Evolutionary conservation across 2,329 filamentous ascomycete species (phyloP).

Genomic region (Penicillium vulpinum): DNA sequence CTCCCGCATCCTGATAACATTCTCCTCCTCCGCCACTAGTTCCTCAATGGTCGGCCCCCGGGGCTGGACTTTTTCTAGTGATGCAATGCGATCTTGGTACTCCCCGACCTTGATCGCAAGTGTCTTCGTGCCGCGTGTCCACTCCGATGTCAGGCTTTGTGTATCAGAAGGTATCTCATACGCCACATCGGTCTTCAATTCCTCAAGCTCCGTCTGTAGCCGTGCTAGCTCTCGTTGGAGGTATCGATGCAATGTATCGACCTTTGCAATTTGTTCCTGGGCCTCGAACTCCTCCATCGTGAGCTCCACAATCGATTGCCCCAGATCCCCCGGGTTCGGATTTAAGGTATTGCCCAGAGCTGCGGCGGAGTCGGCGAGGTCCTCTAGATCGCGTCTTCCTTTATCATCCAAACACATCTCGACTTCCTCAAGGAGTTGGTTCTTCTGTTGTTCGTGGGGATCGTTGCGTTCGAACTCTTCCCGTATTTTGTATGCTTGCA

Average conservation of each 20-base stretch:
- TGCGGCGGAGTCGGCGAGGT: constrained; percentile 56
- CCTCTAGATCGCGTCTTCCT: constrained; percentile 57
- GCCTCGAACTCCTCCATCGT: constrained; percentile 55
- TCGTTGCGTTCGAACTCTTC: constrained; percentile 29
- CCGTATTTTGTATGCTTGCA: constrained; percentile 32
- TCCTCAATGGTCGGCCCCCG: constrained; percentile 48
- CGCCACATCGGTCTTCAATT: constrained; percentile 33
- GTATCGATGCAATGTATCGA: constrained; percentile 58
- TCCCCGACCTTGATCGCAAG: constrained; percentile 67
- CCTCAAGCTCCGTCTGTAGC: constrained; percentile 31
- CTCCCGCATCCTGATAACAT: constrained; percentile 58
- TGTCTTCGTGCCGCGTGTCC: constrained; percentile 69
- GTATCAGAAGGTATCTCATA: constrained; percentile 61
- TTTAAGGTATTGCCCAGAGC: constrained; percentile 51
- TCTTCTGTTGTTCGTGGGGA: constrained; percentile 32
- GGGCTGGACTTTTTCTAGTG: constrained; percentile 36
- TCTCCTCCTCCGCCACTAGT: constrained; percentile 59
- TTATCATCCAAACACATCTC: constrained; percentile 56
- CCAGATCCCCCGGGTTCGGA: constrained; percentile 53
- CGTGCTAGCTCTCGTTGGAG: constrained; percentile 53
- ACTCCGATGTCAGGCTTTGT: constrained; percentile 70
- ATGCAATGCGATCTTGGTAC: constrained; percentile 57
- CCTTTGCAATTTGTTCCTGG: constrained; percentile 58
- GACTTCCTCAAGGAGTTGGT: constrained; percentile 54
- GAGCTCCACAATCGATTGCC: constrained; percentile 56